These are phyloP conservation scores for Dictyostelium purpureum DNA, from an alignment of 78 protist genomes.

Conservation along the genomic window DNA sequence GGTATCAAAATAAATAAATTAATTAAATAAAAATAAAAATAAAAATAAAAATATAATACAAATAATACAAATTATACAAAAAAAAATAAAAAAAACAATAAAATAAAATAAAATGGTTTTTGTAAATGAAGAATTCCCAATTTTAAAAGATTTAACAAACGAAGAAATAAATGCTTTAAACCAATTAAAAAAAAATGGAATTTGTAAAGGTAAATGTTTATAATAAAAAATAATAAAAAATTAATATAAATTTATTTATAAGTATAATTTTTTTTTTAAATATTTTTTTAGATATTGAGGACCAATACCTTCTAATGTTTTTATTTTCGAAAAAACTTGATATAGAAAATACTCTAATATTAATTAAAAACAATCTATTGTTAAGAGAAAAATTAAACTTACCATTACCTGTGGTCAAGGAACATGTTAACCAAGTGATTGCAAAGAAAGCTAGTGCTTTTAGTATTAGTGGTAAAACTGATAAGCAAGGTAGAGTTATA, in stretches of 20 bases:
- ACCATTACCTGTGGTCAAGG: conserved; percentile 34
- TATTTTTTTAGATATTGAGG: conserved; percentile 8
- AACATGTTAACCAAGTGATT: conserved; percentile 24
- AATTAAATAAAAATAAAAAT: too few species aligned
- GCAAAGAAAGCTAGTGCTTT: conserved; percentile 38
- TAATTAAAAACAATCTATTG: conserved; percentile 20
- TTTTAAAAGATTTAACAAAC: neutral
- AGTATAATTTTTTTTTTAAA: neutral
- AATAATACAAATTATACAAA: neutral
- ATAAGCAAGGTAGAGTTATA: neutral
- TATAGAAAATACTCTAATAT: neutral
- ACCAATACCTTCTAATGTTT: conserved; percentile 41
- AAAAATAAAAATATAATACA: too few species aligned
- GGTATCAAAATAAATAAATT: too few species aligned
- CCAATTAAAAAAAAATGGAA: conserved; percentile 5
- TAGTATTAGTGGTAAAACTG: neutral
- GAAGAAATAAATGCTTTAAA: neutral
- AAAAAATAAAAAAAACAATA: neutral
- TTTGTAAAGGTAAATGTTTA: neutral
- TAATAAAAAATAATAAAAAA: too few species aligned
- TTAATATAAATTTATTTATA: neutral
- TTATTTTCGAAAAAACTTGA: conserved; percentile 56
- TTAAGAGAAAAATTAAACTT: conserved; percentile 20
- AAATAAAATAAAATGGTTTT: neutral
- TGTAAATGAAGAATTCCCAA: neutral